Base-by-base conservation (phyloP, 768 basidiomycete genomes). In the Daedaleopsis nitida region DNA sequence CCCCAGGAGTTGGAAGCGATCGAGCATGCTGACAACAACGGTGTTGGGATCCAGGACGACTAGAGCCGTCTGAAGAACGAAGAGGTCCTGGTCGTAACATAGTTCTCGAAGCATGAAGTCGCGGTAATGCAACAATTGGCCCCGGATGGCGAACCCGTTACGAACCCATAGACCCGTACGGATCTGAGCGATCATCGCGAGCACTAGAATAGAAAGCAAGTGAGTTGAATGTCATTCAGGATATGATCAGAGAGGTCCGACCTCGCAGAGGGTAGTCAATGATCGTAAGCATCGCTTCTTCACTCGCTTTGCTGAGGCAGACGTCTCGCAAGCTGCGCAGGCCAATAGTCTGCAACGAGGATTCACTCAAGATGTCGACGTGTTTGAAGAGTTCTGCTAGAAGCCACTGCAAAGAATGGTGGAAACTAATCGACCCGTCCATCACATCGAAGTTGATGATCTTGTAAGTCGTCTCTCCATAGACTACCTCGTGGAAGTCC, bases 121-220 rank as follows among this genome's bases (percentile, higher is more conserved):
- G 27, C 95, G 89, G 72, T 99, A 99, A 72, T 98, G 96, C 55
- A 96, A 83, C 5, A 95, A 80, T 72, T 98, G 97, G 0, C 95
- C 94, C 1, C 96, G 89, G 66, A 98, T 96, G 16, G 91, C 91
- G 69, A 95, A 92, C 4, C 97, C 97, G 67, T 99, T 99, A 56
- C 96, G 90, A 9, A 97, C 96, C 97, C 97, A 99, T 5, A 98
- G 81, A 0, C 95, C 95, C 0, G 93, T 91, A 24, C 95, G 86
- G 53, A 98, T 94, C 72, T 98, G 97, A 0, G 96, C 94, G 48
- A 96, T 88, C 88, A 96, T 94, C 1, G 88, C 84, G 27, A 95
- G 78, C 7, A 93, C 94, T 95, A 51, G 24, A 27, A 8, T 10
- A 32, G 27, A 7, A 7, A 32, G 7, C 4, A 32, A 3, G 27